A percentile compares a stretch with the other conserved stretches of the same genome.
phyloP scores from a whole-genome alignment of 371 early-diverging fungal genomes.

The Sporodiniella umbellata region DNA sequence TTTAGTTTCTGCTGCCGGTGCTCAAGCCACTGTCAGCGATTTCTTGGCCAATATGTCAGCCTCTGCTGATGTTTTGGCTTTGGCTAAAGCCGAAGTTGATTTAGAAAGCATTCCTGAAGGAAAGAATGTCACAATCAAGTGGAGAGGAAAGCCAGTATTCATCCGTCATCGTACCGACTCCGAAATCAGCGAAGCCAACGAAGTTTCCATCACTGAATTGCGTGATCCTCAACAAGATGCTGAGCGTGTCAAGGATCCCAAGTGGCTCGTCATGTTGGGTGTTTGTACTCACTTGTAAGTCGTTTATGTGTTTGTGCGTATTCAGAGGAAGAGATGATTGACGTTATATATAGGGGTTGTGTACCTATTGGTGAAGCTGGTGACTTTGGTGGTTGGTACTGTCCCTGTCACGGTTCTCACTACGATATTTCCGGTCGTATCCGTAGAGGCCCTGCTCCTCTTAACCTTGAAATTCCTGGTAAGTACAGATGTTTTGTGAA shows the following conservation, averaged over 20 bases:
- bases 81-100: slow-evolving; percentile 97
- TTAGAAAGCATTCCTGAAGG: slow-evolving; percentile 91
- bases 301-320: not conserved
- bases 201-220: slow-evolving; percentile 72
- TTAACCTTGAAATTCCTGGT: slow-evolving; percentile 93
- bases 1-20: slow-evolving; percentile 76
- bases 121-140: slow-evolving; percentile 95
- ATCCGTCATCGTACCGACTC: slow-evolving; percentile 94
- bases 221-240: slow-evolving; percentile 93
- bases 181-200: slow-evolving; percentile 94
- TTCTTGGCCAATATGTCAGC: slow-evolving; percentile 88
- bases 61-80: slow-evolving; percentile 95
- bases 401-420: slow-evolving; percentile 98
- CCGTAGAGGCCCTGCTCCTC: slow-evolving; percentile 96
- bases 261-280: slow-evolving; percentile 97
- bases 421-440: slow-evolving; percentile 93
- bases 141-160: slow-evolving; percentile 98
- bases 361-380: slow-evolving; percentile 97
- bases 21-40: slow-evolving; percentile 88
- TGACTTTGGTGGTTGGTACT: slow-evolving; percentile 97
- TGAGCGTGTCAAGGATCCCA: slow-evolving; percentile 88
- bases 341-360: slow-evolving; percentile 95
- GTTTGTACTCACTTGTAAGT: slow-evolving; percentile 95
- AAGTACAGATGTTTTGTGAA: not conserved
- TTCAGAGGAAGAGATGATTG: not conserved